Evolutionary conservation across 2,329 filamentous ascomycete species (phyloP).

Genomic region (Arthrobotrys iridis): DNA sequence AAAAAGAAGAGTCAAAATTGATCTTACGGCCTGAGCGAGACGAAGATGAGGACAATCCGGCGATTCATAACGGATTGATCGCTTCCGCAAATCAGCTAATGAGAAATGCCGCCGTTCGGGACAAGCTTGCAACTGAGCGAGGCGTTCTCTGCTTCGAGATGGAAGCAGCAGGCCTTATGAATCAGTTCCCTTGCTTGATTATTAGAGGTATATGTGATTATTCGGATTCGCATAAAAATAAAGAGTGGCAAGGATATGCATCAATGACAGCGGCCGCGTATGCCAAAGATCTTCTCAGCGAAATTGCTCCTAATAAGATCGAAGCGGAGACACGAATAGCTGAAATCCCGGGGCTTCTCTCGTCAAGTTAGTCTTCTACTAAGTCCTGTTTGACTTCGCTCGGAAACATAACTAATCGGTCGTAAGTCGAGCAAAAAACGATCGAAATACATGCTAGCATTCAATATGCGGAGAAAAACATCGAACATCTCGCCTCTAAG

Average conservation of each 20-base stretch:
- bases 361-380: background rate
- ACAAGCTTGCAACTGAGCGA: constrained; percentile 17
- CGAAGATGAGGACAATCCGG: background rate
- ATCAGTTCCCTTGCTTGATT: too few relatives aligned
- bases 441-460: too few relatives aligned
- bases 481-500: too few relatives aligned
- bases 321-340: background rate
- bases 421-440: too few relatives aligned
- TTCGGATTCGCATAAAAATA: constrained; percentile 15
- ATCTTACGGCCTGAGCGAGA: constrained; percentile 49
- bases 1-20: constrained; percentile 39
- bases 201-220: too few relatives aligned
- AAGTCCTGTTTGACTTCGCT: too few relatives aligned
- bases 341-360: background rate
- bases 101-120: constrained; percentile 18
- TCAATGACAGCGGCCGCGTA: constrained; percentile 7
- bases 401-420: too few relatives aligned
- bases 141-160: constrained; percentile 19
- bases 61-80: constrained; percentile 27
- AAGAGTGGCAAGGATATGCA: constrained; percentile 9
- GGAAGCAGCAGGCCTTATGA: too few relatives aligned
- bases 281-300: constrained; percentile 5
- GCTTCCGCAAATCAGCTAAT: constrained; percentile 37
- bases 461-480: too few relatives aligned
- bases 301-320: background rate